These are phyloP conservation scores for Cryphonectria carpinicola DNA, from an alignment of 2,329 filamentous ascomycete genomes.

Conservation along the genomic window DNA sequence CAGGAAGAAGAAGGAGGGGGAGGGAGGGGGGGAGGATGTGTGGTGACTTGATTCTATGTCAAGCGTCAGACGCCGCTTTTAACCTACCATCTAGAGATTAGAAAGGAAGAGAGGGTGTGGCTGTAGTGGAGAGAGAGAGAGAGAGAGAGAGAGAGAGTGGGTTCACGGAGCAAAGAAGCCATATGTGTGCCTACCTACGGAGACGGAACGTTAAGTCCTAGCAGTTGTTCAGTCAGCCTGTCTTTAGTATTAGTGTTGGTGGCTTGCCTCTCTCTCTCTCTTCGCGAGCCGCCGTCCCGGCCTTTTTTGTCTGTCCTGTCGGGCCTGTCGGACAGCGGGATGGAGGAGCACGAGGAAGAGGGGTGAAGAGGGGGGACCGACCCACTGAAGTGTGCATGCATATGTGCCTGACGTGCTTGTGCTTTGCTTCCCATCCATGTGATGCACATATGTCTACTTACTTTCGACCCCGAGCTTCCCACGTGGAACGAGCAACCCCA, in stretches of 20 bases:
- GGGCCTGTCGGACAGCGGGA: neutral
- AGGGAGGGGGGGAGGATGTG: no score
- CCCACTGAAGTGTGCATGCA: neutral
- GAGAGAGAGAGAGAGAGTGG: neutral
- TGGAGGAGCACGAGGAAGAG: neutral
- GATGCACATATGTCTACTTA: neutral
- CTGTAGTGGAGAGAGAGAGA: neutral
- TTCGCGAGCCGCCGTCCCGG: neutral
- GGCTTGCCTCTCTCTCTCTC: neutral
- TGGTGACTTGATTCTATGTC: neutral
- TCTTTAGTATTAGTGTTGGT: neutral
- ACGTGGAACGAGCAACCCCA: slow-evolving; percentile 1
- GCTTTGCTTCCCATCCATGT: neutral
- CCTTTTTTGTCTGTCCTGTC: neutral
- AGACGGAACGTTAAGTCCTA: neutral
- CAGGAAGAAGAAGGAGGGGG: neutral
- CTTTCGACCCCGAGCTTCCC: neutral
- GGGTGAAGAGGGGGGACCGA: no score
- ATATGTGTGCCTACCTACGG: neutral
- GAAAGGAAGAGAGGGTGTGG: neutral
- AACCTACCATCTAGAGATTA: neutral
- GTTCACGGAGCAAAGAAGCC: neutral
- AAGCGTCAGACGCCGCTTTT: neutral
- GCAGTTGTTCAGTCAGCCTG: neutral
- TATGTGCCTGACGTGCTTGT: slow-evolving; percentile 8